These are phyloP conservation scores for Schizochytrium sp. DNA, from an alignment of 108 stramenopile genomes.

Conservation along the genomic window DNA sequence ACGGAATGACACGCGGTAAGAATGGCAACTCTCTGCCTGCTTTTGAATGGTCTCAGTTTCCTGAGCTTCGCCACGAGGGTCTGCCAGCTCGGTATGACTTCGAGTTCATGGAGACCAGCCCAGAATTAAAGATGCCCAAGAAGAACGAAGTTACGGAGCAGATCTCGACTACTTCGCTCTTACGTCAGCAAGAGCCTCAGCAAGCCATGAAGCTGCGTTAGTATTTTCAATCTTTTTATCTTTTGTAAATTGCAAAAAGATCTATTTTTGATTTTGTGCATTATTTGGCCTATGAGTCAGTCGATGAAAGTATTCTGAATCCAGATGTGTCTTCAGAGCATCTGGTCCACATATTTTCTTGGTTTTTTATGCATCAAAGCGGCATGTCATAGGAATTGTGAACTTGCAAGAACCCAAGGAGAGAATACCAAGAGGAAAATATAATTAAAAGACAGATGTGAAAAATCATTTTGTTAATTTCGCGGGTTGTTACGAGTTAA, in stretches of 20 bases:
- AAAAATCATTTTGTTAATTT: background rate
- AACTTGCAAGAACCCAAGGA: no score
- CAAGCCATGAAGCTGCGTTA: no score
- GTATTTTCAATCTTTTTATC: no score
- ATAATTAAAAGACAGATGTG: background rate
- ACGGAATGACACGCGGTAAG: conserved; percentile 16
- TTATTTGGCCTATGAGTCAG: no score
- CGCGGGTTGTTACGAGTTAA: conserved; percentile 8
- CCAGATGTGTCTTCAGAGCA: no score
- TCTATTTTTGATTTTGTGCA: no score
- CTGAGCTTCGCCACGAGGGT: conserved; percentile 57
- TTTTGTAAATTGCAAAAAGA: no score
- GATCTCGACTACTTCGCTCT: background rate
- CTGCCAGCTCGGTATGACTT: conserved; percentile 4
- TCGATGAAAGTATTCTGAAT: no score
- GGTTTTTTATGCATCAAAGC: no score
- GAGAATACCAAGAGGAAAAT: background rate
- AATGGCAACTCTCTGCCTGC: conserved; percentile 2
- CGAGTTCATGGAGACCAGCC: conserved; percentile 36
- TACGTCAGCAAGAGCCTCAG: no score
- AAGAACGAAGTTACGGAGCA: background rate
- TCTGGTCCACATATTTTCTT: no score
- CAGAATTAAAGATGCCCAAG: background rate
- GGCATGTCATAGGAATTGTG: no score
- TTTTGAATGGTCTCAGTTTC: conserved; percentile 58